phyloP scores from a whole-genome alignment of 192 early-diverging fungal species.

The Physocladia obscura region DNA sequence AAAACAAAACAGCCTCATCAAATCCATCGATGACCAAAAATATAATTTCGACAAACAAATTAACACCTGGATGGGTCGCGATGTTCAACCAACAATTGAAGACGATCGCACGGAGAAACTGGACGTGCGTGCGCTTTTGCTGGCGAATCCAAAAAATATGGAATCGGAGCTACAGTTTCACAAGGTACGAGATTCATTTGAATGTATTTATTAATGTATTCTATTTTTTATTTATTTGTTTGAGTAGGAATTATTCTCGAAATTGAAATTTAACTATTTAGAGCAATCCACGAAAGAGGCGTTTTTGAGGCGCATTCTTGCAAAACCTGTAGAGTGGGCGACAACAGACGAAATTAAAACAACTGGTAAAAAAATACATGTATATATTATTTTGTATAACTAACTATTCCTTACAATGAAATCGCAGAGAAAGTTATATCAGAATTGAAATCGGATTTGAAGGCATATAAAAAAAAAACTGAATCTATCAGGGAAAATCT shows the following conservation, averaged over 20 bases:
- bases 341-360: constrained; percentile 32
- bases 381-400: neutral
- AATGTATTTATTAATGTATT: neutral
- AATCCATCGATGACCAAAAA: neutral
- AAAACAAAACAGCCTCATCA: neutral
- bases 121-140: constrained; percentile 39
- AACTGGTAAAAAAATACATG: neutral
- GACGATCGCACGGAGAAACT: constrained; percentile 38
- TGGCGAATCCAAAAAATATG: constrained; percentile 41
- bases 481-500: neutral
- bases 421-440: constrained; percentile 1
- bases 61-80: constrained; percentile 14
- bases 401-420: neutral
- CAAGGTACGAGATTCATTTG: constrained; percentile 25
- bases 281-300: constrained; percentile 56
- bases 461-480: constrained; percentile 14
- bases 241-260: constrained; percentile 51
- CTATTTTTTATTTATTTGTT: neutral
- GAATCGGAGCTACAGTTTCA: constrained; percentile 43
- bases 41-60: constrained; percentile 28
- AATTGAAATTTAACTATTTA: constrained; percentile 57
- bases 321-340: constrained; percentile 35
- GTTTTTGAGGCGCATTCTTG: constrained; percentile 48
- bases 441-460: constrained; percentile 14
- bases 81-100: constrained; percentile 9